Base-by-base conservation (phyloP, 352 stramenopile genomes). In the Elongisporangium senticosum region DNA sequence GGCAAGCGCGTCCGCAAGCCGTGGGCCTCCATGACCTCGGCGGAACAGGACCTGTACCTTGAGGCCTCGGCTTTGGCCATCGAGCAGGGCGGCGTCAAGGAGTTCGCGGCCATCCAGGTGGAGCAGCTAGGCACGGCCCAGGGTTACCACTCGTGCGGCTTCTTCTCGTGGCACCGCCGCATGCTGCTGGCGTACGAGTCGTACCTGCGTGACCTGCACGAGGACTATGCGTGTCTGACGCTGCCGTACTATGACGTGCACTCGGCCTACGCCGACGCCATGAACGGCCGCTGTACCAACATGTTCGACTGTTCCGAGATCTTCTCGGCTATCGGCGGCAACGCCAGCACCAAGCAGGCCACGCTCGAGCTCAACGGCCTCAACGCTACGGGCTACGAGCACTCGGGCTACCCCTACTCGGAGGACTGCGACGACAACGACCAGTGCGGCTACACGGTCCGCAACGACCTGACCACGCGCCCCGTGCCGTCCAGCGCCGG, bases 211-310 rank as follows among this genome's bases (percentile, higher is more conserved):
- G 68, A 72, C 47, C 61, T 88, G 21, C 72, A 71, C 54, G 54
- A 69, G 19, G 71, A 77, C 54, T 92, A 79, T 51, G 74, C 70
- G 4, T 92, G 83, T 52, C 49, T 92, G 21, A 90, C 83, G 17
- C 43, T 92, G 20, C 83, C 80, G n/a, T 92, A 86, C 77, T 92
- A 85, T 56, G 83, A 92, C 59, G 73, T 89, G 22, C 75, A 86
- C 66, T 83, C 77, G 57, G 79, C 75, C 19, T 89, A 86, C 68
- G 59, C 75, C 7, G 68, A 80, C 20, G 58, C 67, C 0, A 74
- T 73, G 7, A 80, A 68, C 33, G 69, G 68, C 2, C 63, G 81
- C 55, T 89, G 79, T 52, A 50, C 33, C 53, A 83, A 74, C 65
- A 78, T 89, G 65, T 85, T 71, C 56, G 77, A 84, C 49, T 89